Percentiles rank a stretch among this genome's conserved stretches.
These are phyloP conservation scores for Leptographium galeiforme DNA, from an alignment of 2,329 filamentous ascomycete species.

Conservation along the genomic window DNA sequence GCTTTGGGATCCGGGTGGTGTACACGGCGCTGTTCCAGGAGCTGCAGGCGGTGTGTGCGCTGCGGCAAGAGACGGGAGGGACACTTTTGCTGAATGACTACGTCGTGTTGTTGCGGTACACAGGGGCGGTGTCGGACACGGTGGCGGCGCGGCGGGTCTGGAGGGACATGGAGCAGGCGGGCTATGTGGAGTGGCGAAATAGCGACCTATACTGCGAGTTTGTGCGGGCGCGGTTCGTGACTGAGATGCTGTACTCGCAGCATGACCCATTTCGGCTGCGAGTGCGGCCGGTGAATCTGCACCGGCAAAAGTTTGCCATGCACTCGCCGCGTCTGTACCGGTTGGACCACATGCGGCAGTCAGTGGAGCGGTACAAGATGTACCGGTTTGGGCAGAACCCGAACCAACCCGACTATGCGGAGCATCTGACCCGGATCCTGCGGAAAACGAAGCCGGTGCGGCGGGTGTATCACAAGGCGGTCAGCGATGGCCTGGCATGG, in stretches of 20 bases:
- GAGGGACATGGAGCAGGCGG: slow-evolving; percentile 9
- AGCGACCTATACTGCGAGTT: slow-evolving; percentile 29
- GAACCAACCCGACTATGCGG: slow-evolving; percentile 11
- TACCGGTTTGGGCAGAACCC: slow-evolving; percentile 19
- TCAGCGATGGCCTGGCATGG: slow-evolving; percentile 16
- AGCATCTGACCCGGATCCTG: slow-evolving; percentile 18
- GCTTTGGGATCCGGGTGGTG: slow-evolving; percentile 29
- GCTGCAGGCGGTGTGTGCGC: slow-evolving; percentile 20
- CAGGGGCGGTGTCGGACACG: slow-evolving; percentile 29
- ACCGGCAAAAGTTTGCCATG: slow-evolving; percentile 8
- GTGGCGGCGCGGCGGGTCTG: slow-evolving; percentile 19
- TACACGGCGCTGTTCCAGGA: slow-evolving; percentile 24
- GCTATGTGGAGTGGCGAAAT: slow-evolving; percentile 12
- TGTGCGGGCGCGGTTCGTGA: slow-evolving; percentile 32
- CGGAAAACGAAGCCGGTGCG: slow-evolving; percentile 15
- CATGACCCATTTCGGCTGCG: slow-evolving; percentile 27
- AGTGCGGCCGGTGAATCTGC: slow-evolving; percentile 18
- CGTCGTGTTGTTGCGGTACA: slow-evolving; percentile 29
- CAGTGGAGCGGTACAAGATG: slow-evolving; percentile 4
- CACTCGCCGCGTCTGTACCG: slow-evolving; percentile 8
- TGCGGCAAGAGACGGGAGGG: slow-evolving; percentile 17
- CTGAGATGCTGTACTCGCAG: slow-evolving; percentile 31
- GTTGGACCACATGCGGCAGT: slow-evolving; percentile 14
- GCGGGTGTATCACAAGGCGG: slow-evolving; percentile 17
- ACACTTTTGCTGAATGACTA: slow-evolving; percentile 27